Percentiles rank a stretch among this genome's conserved stretches.
phyloP scores from a whole-genome alignment of 805 yeast species.

The Isabelozyma gotoi region DNA sequence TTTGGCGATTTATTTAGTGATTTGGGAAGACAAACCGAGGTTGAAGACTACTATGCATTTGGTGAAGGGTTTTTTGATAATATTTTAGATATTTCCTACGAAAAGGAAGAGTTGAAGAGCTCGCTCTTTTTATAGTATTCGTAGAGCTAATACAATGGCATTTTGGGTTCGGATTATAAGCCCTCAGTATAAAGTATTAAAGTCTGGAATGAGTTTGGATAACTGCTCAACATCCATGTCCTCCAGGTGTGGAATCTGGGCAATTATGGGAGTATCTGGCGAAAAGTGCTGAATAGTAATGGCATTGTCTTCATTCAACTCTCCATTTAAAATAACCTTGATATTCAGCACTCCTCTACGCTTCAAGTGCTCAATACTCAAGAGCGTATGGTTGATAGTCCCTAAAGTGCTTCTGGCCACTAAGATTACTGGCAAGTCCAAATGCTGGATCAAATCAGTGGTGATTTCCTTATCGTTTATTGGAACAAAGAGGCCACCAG shows the following conservation, averaged over 20 bases:
- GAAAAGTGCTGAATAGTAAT: conserved; percentile 11
- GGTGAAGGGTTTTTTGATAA: background rate
- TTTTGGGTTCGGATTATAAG: no score
- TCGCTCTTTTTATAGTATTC: no score
- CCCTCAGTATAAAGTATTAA: no score
- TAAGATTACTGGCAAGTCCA: conserved; percentile 18
- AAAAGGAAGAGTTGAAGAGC: background rate
- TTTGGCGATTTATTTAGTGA: background rate
- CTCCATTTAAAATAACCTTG: conserved; percentile 24
- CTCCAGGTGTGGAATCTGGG: conserved; percentile 6
- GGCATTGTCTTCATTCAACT: conserved; percentile 15
- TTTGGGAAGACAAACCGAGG: background rate
- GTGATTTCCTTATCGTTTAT: conserved; percentile 18
- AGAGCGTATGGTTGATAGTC: conserved; percentile 25
- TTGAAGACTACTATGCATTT: background rate
- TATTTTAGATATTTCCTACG: background rate
- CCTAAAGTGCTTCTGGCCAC: conserved; percentile 28
- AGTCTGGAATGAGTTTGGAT: background rate
- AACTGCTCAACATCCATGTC: background rate
- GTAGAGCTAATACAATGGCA: no score
- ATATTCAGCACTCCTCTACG: conserved; percentile 13
- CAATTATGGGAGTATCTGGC: conserved; percentile 15
- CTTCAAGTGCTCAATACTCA: conserved; percentile 20
- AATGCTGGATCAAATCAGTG: conserved; percentile 17
- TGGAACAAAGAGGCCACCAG: conserved; percentile 28